Evolutionary conservation across 352 stramenopile species (phyloP), one percentile per base, ranked within the genome.

Genomic region (Aphanomyces stellatus): DNA sequence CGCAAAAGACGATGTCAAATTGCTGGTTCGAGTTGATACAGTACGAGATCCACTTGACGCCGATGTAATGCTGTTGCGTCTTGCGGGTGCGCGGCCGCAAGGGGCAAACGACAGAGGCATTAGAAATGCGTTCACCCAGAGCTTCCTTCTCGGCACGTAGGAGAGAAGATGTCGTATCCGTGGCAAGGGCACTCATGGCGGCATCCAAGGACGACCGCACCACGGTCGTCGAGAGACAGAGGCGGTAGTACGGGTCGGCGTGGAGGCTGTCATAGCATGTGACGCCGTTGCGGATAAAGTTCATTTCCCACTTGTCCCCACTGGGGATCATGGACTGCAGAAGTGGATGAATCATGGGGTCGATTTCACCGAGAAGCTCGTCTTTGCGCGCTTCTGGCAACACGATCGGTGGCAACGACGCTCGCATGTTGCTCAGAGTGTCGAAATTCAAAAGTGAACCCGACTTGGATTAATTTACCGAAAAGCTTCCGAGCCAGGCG

Each of bases 261-360:
- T 55, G 41, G 17, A 65, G 13, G 25, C 42, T 65, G 59, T 65
- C 59, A 56, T 55, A 65, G 46, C 59, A 65, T 27, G 59, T 65
- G 59, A 65, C 59, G 46, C 59, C 59, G 31, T 65, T 65, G 10
- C 59, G 59, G 46, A 65, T 35, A 65, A 65, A 65, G 59, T 65
- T 65, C 25, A 65, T 30, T 17, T 65, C 59, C 59, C 59, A 65
- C 33, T 65, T 46, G 24, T 46, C 49, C 8, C 30, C 59, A 13
- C 42, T 46, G 13, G 59, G 59, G 24, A 46, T 4, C 59, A 65
- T 65, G 15, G 59, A 57, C 19, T 65, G 37, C 4, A 65, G 42
- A 15, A 65, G 31, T 8, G 59, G 49, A 13, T 46, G 59, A 8
- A 65, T 30, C 59, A 65, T 65, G 3, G 59, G 42, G 41, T 65